Evolutionary conservation across 306 rosid genomes (phyloP).

Genomic region (Rubus idaeus): DNA sequence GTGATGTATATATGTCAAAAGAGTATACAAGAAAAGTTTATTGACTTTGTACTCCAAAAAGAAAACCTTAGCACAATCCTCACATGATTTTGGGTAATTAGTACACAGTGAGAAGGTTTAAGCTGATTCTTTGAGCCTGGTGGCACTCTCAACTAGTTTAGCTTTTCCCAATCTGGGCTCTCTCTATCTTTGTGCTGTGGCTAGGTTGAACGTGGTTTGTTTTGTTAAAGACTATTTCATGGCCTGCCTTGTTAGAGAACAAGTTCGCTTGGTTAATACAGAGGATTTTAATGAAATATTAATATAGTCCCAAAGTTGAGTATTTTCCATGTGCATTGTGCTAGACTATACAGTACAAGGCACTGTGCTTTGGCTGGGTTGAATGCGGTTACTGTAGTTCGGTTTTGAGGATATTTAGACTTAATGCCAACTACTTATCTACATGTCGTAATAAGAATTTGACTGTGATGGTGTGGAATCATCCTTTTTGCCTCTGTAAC

Average conservation of each 20-base stretch:
- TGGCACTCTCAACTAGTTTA: background rate
- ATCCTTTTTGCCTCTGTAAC: background rate
- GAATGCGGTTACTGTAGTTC: background rate
- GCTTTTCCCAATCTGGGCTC: background rate
- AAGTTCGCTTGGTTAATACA: background rate
- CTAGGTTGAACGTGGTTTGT: background rate
- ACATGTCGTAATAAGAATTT: background rate
- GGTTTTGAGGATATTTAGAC: background rate
- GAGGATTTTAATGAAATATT: background rate
- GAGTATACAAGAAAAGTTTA: background rate
- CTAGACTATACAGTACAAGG: background rate
- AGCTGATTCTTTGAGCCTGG: constrained; percentile 1
- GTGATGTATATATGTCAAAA: background rate
- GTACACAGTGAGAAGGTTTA: background rate
- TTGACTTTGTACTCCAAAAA: background rate
- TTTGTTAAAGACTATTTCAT: background rate
- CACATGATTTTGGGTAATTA: background rate
- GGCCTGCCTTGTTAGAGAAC: constrained; percentile 3
- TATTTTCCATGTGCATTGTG: background rate
- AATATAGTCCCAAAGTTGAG: background rate
- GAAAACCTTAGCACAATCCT: background rate
- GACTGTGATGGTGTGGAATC: background rate
- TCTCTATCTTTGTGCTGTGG: background rate
- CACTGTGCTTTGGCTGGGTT: background rate
- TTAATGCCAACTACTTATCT: background rate